Evolutionary conservation across 768 basidiomycete genomes (phyloP).

Genomic region (Lactarius sanguifluus): DNA sequence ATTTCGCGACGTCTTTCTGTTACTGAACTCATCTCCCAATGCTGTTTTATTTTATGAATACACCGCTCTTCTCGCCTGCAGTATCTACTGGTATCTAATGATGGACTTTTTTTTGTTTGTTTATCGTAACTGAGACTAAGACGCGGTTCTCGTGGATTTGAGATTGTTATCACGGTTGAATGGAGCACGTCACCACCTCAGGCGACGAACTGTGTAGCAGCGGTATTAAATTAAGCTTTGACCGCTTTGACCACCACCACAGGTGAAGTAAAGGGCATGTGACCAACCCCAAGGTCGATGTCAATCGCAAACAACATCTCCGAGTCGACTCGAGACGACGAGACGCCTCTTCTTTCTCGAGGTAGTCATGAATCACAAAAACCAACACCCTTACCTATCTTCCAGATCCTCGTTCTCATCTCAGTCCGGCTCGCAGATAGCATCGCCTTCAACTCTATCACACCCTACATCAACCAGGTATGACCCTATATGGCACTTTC

Average conservation of each 20-base stretch:
- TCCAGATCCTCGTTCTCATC: neutral
- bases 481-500: too few relatives aligned
- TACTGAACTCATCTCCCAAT: neutral
- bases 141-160: neutral
- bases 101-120: neutral
- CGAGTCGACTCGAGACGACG: neutral
- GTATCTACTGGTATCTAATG: neutral
- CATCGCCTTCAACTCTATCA: slow-evolving; percentile 8
- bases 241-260: too few relatives aligned
- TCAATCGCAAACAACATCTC: neutral
- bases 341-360: too few relatives aligned
- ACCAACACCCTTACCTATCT: too few relatives aligned
- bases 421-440: neutral
- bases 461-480: slow-evolving; percentile 41
- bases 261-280: too few relatives aligned
- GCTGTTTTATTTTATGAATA: neutral
- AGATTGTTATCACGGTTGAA: neutral
- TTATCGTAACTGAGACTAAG: neutral
- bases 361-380: neutral
- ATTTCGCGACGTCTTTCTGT: neutral
- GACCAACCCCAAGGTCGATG: neutral
- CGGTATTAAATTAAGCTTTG: too few relatives aligned
- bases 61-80: neutral
- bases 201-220: neutral
- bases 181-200: neutral